Conservation (phyloP, 352 stramenopile species). For the Globisporangium polare region DNA sequence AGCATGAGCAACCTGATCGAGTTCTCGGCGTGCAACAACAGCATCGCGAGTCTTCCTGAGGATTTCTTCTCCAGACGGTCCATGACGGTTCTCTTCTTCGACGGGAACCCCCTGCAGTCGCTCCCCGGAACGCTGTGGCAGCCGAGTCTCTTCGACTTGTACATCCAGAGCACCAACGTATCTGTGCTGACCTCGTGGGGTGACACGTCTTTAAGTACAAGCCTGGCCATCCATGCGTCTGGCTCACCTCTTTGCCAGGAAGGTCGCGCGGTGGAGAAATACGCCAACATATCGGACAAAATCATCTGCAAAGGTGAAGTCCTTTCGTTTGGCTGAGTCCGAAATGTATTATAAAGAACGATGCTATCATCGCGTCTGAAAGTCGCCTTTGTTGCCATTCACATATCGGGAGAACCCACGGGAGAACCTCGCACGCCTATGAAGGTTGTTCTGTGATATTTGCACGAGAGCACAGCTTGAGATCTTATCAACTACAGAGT, state of each 20-base stretch:
- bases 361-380: too few species aligned
- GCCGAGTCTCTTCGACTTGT: slow-evolving; percentile 14
- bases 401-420: too few species aligned
- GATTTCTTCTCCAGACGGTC: background rate
- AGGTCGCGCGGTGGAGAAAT: background rate
- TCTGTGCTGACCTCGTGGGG: background rate
- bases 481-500: too few species aligned
- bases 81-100: slow-evolving; percentile 7
- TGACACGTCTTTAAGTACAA: background rate
- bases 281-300: background rate
- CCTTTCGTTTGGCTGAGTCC: background rate
- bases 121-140: slow-evolving; percentile 6
- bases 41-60: background rate
- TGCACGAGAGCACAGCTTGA: too few species aligned
- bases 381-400: too few species aligned
- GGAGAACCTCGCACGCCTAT: too few species aligned
- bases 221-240: background rate
- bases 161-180: slow-evolving; percentile 5
- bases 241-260: background rate
- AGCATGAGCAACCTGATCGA: slow-evolving; percentile 5
- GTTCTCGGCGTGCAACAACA: slow-evolving; percentile 10
- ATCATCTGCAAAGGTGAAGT: slow-evolving; percentile 2
- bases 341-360: too few species aligned
- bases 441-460: too few species aligned
- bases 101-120: background rate